Conservation (phyloP, 495 filamentous ascomycete species). For the Neurospora sp. region DNA sequence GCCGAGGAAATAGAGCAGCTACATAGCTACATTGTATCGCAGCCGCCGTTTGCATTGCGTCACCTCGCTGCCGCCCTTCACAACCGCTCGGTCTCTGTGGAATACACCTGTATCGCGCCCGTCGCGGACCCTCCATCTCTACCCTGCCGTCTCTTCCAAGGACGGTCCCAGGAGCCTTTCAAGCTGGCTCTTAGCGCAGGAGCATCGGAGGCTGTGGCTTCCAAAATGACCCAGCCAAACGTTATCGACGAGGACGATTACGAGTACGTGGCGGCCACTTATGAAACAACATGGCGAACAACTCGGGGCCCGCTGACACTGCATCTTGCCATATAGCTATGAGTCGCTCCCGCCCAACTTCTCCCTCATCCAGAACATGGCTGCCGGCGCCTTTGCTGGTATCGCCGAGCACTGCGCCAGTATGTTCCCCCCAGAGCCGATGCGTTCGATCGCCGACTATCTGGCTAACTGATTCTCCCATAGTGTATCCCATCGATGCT, state of each 20-base stretch:
- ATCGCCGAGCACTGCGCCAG: slow-evolving; percentile 55
- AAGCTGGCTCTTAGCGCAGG: slow-evolving; percentile 48
- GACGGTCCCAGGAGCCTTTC: slow-evolving; percentile 13
- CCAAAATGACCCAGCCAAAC: slow-evolving; percentile 49
- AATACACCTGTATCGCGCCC: background rate
- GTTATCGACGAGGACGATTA: slow-evolving; percentile 44
- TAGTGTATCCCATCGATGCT: slow-evolving; percentile 97
- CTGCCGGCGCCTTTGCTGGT: slow-evolving; percentile 91
- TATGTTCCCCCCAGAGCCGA: slow-evolving; percentile 34
- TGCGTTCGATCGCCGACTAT: background rate
- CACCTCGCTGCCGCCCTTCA: background rate
- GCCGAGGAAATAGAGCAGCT: background rate
- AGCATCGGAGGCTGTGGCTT: slow-evolving; percentile 44
- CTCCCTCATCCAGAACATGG: slow-evolving; percentile 64
- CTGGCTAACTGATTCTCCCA: slow-evolving; percentile 47
- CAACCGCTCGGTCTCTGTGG: background rate
- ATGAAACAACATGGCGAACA: background rate
- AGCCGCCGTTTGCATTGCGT: slow-evolving; percentile 1
- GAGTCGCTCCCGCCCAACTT: slow-evolving; percentile 51
- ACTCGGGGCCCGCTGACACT: slow-evolving; percentile 2
- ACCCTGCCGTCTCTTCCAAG: slow-evolving; percentile 1
- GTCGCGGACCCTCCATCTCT: background rate
- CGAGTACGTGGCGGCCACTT: slow-evolving; percentile 34
- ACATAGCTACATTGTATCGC: background rate
- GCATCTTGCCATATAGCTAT: slow-evolving; percentile 31